Evolutionary conservation across 2,329 filamentous ascomycete genomes (phyloP).

Genomic region (Ophiostoma fasciatum): DNA sequence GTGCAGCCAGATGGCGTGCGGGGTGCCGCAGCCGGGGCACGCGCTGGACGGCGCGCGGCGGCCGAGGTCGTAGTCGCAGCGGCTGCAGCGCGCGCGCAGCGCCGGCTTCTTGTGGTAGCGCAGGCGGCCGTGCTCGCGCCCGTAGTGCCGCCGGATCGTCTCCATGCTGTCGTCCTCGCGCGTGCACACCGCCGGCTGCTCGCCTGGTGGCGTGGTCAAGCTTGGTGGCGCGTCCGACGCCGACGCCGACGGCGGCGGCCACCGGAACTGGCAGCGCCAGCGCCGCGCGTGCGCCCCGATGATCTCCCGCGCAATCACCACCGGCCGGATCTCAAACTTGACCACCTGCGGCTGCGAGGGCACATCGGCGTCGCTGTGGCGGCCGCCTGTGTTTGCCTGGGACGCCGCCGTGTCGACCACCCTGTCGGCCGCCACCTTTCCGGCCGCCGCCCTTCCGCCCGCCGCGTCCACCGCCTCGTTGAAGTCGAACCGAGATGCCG

Average conservation of each 20-base stretch:
- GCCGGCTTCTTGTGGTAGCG: constrained; percentile 7
- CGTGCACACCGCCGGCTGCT: constrained; percentile 6
- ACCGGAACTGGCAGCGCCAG: constrained; percentile 11
- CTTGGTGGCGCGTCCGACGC: constrained; percentile 1
- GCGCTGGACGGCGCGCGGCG: neutral
- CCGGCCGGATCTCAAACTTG: constrained; percentile 6
- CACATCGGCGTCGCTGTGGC: too few species aligned
- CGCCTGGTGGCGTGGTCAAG: too few species aligned
- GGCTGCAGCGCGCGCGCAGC: constrained; percentile 5
- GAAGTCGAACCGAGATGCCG: too few species aligned
- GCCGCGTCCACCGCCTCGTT: too few species aligned
- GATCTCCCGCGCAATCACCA: constrained; percentile 9
- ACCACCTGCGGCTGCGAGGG: neutral
- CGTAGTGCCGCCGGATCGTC: constrained; percentile 12
- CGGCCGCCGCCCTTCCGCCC: too few species aligned
- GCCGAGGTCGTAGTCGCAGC: constrained; percentile 1
- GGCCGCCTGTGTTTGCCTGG: too few species aligned
- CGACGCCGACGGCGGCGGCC: neutral
- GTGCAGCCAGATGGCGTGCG: constrained; percentile 7
- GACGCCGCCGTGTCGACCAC: too few species aligned
- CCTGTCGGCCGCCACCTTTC: too few species aligned
- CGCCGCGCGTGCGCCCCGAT: constrained; percentile 5
- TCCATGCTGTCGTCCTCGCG: constrained; percentile 11
- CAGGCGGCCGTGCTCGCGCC: constrained; percentile 12
- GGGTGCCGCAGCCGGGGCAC: constrained; percentile 5